Base-by-base conservation (phyloP, 2,329 filamentous ascomycete species). In the Ophiosphaerella korrae region DNA sequence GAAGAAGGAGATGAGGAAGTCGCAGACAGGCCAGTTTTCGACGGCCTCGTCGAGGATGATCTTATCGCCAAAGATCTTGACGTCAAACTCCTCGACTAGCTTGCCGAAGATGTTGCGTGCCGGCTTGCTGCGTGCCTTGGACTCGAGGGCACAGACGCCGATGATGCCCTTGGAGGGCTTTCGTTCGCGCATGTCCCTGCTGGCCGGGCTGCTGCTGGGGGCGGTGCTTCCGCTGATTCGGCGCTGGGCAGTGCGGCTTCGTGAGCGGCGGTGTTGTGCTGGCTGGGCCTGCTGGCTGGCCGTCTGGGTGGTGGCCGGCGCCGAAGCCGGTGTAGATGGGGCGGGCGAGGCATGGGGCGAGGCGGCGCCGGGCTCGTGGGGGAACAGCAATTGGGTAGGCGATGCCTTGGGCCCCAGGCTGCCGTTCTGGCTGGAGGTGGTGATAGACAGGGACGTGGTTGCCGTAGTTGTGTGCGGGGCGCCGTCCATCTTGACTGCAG, bases 1-100 rank as follows among this genome's bases (percentile, higher is more conserved):
- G 75, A 97, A 99, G 77, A 99, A 99, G 3, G 92, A 96, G 67
- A 99, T 96, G 48, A 99, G 78, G 67, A 96, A 99, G 76, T 99
- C 94, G 74, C 91, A 95, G 47, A 96, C 86, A 14, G 92, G 92
- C 92, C 92, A 97, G 71, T 97, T 96, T 75, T 96, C 92, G 48
- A 97, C 88, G 56, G 89, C 90, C 83, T 99, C 94, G 68, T 99
- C 94, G 32, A 99, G 81, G 62, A 99, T 99, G 37, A 97, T 93
- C 76, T 99, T 99, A 78, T 99, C 94, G 41, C 94, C 95, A 77
- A 99, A 99, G 11, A 99, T 93, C 55, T 96, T 88, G 21, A 97
- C 92, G 66, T 99, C 93, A 67, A 99, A 97, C 64, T 97, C 93
- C 31, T 89, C 86, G 59, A 97, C 93, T 16, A 99, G 81, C 43